Evolutionary conservation across 2,329 filamentous ascomycete genomes (phyloP).

Genomic region (Aspergillus flavus): DNA sequence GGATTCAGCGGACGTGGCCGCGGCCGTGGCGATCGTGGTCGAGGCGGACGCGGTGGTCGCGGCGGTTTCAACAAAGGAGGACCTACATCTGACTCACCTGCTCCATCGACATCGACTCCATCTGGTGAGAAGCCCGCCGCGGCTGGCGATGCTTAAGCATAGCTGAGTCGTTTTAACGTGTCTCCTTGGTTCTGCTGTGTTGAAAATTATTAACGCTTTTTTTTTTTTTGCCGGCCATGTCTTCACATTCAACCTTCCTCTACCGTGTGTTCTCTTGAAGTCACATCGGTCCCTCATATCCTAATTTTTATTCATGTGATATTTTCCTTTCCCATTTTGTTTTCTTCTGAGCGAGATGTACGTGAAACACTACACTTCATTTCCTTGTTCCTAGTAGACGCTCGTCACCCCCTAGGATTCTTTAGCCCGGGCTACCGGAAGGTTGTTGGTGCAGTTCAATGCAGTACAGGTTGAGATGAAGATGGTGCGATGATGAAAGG

Average conservation of each 20-base stretch:
- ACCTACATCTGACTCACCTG: slow-evolving; percentile 43
- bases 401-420: slow-evolving; percentile 10
- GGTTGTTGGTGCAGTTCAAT: slow-evolving; percentile 14
- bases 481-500: slow-evolving; percentile 13
- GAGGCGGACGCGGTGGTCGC: slow-evolving; percentile 55
- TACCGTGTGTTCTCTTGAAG: slow-evolving; percentile 3
- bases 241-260: slow-evolving; percentile 17
- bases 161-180: not conserved
- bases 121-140: slow-evolving; percentile 39
- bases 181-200: slow-evolving; percentile 13
- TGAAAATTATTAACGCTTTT: slow-evolving; percentile 11
- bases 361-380: slow-evolving; percentile 21
- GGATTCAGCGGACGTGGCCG: slow-evolving; percentile 50
- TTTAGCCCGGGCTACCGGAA: slow-evolving; percentile 4
- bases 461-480: slow-evolving; percentile 4
- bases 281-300: slow-evolving; percentile 20
- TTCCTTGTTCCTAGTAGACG: slow-evolving; percentile 23
- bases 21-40: slow-evolving; percentile 57
- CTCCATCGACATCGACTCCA: slow-evolving; percentile 27
- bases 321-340: slow-evolving; percentile 20
- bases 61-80: slow-evolving; percentile 62
- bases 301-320: slow-evolving; percentile 34
- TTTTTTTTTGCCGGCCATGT: slow-evolving; percentile 18
- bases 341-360: slow-evolving; percentile 25
- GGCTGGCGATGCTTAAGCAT: slow-evolving; percentile 34